These are phyloP conservation scores for Cenchrus americanus DNA, from an alignment of 176 grass and related monocot genomes.

Conservation along the genomic window DNA sequence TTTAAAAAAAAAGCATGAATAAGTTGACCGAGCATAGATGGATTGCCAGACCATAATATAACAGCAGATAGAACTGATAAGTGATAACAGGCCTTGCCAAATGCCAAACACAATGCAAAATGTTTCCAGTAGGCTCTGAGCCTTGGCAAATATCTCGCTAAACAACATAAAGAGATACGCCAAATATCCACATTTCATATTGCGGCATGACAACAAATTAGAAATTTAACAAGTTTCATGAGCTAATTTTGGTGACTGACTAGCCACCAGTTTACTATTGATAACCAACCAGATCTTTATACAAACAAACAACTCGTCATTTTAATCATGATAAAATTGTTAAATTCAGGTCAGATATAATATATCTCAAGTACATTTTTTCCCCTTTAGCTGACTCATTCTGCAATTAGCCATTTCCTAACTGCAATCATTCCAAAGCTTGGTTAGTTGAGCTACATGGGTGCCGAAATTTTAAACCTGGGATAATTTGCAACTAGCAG, in stretches of 20 bases:
- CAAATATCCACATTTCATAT: slow-evolving; percentile 20
- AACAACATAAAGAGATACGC: slow-evolving; percentile 13
- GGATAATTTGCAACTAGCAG: slow-evolving; percentile 10
- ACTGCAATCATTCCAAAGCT: background rate
- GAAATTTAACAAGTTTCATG: slow-evolving; percentile 24
- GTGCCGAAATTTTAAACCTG: background rate
- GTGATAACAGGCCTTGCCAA: background rate
- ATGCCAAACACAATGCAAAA: slow-evolving; percentile 21
- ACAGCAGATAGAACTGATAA: background rate
- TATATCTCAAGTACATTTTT: background rate
- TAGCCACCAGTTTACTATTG: background rate
- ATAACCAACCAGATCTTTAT: slow-evolving; percentile 1
- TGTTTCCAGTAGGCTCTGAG: slow-evolving; percentile 5
- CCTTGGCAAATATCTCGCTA: slow-evolving; percentile 1
- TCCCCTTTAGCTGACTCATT: background rate
- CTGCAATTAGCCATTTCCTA: background rate
- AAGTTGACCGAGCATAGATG: slow-evolving; percentile 21
- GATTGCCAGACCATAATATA: background rate
- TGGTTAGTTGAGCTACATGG: background rate
- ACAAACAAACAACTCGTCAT: background rate
- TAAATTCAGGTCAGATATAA: slow-evolving; percentile 10
- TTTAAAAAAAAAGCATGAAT: slow-evolving; percentile 24
- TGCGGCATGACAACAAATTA: slow-evolving; percentile 24
- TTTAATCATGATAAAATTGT: slow-evolving; percentile 4
- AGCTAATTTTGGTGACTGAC: background rate